These are phyloP conservation scores for Paramecium sonneborni DNA, from an alignment of 73 alveolate genomes.

Conservation along the genomic window DNA sequence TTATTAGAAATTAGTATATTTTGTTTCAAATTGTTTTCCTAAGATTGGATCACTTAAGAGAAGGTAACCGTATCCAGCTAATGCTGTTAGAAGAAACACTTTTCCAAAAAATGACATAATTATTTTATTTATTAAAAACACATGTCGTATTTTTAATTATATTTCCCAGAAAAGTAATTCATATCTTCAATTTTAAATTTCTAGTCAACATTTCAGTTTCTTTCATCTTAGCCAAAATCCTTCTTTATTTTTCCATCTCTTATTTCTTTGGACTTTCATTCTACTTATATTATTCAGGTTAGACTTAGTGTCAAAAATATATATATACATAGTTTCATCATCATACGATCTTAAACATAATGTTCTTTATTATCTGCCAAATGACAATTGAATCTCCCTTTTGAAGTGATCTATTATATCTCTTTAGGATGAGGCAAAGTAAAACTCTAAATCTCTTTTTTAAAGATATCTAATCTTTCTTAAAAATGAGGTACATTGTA, in stretches of 20 bases:
- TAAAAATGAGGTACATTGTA: neutral
- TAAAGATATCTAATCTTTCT: neutral
- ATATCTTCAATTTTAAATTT: slow-evolving; percentile 18
- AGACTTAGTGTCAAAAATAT: neutral
- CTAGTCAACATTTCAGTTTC: slow-evolving; percentile 7
- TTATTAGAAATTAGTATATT: neutral
- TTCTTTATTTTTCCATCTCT: neutral
- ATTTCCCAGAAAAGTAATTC: neutral
- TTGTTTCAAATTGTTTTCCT: neutral
- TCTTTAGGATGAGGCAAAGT: neutral
- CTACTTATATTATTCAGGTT: neutral
- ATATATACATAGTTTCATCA: neutral
- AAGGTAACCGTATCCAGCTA: neutral
- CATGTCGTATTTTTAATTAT: neutral
- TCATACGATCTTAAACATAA: neutral
- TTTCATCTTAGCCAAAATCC: slow-evolving; percentile 38
- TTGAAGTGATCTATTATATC: neutral
- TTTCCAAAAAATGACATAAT: slow-evolving; percentile 47
- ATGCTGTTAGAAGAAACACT: slow-evolving; percentile 10
- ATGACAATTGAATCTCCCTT: neutral
- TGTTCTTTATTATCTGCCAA: slow-evolving; percentile 25
- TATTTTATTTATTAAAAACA: slow-evolving; percentile 7
- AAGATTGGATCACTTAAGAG: neutral
- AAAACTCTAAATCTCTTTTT: neutral
- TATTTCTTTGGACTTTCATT: slow-evolving; percentile 40